These are phyloP conservation scores for Neltuma alba DNA, from an alignment of 306 rosid genomes.

Conservation along the genomic window DNA sequence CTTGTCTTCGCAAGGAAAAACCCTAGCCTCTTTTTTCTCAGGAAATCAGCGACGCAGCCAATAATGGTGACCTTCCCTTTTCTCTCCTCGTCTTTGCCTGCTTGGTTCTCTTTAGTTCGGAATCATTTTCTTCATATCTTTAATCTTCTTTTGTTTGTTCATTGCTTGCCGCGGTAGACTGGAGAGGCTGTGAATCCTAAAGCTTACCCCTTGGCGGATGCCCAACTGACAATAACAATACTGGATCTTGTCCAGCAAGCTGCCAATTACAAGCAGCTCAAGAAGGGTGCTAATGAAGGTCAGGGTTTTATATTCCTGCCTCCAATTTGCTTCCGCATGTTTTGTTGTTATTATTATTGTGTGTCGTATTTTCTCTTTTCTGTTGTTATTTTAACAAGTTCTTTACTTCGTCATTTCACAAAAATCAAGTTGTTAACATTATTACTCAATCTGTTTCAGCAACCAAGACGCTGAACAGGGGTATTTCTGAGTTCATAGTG, in stretches of 20 bases:
- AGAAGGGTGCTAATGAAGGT: constrained; percentile 98
- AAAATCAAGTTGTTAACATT: neutral
- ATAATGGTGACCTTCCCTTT: constrained; percentile 51
- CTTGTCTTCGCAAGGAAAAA: neutral
- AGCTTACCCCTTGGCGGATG: constrained; percentile 86
- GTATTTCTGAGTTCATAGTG: constrained; percentile 84
- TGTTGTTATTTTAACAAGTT: neutral
- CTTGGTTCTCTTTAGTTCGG: neutral
- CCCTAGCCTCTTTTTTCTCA: constrained; percentile 16
- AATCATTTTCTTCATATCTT: neutral
- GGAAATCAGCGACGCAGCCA: constrained; percentile 17
- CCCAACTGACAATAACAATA: constrained; percentile 75
- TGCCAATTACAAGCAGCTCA: constrained; percentile 87
- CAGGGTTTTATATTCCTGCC: neutral
- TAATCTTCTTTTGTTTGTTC: neutral
- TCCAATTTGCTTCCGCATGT: too few relatives aligned
- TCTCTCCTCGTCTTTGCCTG: neutral
- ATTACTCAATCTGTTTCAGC: constrained; percentile 47
- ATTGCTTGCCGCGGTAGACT: constrained; percentile 47
- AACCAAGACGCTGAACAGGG: constrained; percentile 87
- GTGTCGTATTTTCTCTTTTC: neutral
- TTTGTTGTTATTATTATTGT: neutral
- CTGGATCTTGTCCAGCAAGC: constrained; percentile 93
- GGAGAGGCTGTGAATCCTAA: constrained; percentile 86
- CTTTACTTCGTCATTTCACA: neutral